These are phyloP conservation scores for Phycomyces blakesleeanus DNA, from an alignment of 192 early-diverging fungal genomes.

Conservation along the genomic window DNA sequence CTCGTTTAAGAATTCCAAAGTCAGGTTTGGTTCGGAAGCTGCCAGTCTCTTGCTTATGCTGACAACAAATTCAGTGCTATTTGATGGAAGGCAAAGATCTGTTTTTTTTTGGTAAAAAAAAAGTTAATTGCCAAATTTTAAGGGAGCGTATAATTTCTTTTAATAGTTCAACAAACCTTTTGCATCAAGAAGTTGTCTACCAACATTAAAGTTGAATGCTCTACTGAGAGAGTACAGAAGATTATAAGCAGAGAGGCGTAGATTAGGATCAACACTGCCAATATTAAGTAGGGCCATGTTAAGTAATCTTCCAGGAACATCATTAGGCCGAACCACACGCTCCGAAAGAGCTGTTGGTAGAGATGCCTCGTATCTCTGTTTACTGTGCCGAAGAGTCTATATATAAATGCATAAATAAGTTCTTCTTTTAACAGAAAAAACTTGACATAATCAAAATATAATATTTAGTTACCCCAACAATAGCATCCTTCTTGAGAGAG, in stretches of 20 bases:
- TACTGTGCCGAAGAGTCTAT: constrained; percentile 65
- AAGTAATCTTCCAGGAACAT: constrained; percentile 86
- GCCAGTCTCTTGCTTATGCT: constrained; percentile 77
- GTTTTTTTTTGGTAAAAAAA: neutral
- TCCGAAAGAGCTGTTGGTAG: constrained; percentile 54
- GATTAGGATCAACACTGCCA: constrained; percentile 67
- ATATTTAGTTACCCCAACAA: constrained; percentile 36
- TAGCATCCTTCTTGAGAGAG: constrained; percentile 68
- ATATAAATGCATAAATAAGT: neutral
- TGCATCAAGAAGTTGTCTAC: constrained; percentile 67
- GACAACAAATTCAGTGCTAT: constrained; percentile 75
- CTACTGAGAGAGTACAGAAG: constrained; percentile 73
- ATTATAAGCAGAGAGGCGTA: constrained; percentile 83
- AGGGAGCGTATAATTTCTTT: neutral
- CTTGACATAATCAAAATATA: neutral
- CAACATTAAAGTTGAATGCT: constrained; percentile 78
- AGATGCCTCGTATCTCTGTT: constrained; percentile 57
- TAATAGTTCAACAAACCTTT: constrained; percentile 38
- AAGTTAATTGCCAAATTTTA: neutral
- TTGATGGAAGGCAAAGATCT: constrained; percentile 83
- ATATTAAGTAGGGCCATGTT: constrained; percentile 90
- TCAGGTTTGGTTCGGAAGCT: constrained; percentile 64
- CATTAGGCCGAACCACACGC: constrained; percentile 69
- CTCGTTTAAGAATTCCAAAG: constrained; percentile 84
- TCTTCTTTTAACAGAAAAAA: too few relatives aligned